These are phyloP conservation scores for Phylloporus sp. DNA, from an alignment of 768 basidiomycete species.

Conservation along the genomic window DNA sequence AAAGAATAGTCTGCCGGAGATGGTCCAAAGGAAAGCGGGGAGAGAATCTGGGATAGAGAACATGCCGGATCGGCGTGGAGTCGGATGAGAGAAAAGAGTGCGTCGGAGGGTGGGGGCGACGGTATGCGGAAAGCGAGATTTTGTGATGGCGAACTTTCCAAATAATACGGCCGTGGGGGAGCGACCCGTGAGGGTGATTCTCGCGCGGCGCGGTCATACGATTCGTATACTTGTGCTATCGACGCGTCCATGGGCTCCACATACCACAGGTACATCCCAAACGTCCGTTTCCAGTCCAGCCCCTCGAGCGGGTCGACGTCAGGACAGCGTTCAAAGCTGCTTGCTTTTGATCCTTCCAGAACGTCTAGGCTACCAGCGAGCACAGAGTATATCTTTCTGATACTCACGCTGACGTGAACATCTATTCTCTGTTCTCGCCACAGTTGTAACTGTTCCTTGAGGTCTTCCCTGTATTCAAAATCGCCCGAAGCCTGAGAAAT, in stretches of 20 bases:
- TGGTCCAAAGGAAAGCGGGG: conserved; percentile 68
- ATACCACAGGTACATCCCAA: conserved; percentile 91
- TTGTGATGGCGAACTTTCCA: conserved; percentile 28
- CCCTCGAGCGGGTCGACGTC: conserved; percentile 63
- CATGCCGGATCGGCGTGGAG: conserved; percentile 68
- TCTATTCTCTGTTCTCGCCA: conserved; percentile 81
- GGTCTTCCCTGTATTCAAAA: conserved; percentile 63
- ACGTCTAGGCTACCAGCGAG: conserved; percentile 71
- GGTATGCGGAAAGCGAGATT: conserved; percentile 40
- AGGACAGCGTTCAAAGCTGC: conserved; percentile 46
- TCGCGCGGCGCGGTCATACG: conserved; percentile 48
- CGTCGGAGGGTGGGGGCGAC: conserved; percentile 53
- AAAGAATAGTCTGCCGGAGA: conserved; percentile 78
- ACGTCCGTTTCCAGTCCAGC: conserved; percentile 91
- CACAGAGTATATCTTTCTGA: conserved; percentile 78
- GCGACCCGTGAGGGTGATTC: conserved; percentile 40
- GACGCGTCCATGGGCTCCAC: conserved; percentile 65
- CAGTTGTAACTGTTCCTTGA: conserved; percentile 68
- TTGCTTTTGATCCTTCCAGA: conserved; percentile 49
- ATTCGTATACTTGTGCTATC: conserved; percentile 60
- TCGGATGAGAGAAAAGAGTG: conserved; percentile 75
- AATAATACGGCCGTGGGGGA: conserved; percentile 56
- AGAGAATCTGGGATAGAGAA: conserved; percentile 63
- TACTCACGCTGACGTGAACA: conserved; percentile 56
- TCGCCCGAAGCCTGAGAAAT: conserved; percentile 85